Evolutionary conservation across 805 yeast genomes (phyloP), one percentile per base, ranked within the genome.

Genomic region (Candida endomychidarum): DNA sequence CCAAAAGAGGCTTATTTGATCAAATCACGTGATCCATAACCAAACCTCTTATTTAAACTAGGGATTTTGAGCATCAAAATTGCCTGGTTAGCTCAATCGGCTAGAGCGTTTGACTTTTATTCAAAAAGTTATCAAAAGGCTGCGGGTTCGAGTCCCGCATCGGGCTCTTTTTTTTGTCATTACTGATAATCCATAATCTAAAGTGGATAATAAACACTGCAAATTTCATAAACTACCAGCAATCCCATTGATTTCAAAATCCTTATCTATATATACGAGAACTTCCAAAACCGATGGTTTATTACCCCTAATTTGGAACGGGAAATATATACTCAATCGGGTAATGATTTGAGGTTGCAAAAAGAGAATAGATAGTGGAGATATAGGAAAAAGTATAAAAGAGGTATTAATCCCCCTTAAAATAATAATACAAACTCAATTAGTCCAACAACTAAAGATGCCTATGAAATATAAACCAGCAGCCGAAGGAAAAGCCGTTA

Each of bases 401-500:
- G 16, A 6, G n/a, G 30, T 8, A 10, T 7, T 4, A 34, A 34
- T 5, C 15, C 18, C 14, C 23, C 21, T 8, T 20, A 25, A 26
- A 35, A 11, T 35, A 35, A 11, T 15, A 12, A 34, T 4, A 12
- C 17, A 12, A 16, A 19, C 10, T 10, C 26, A 24, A 24, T 24
- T 24, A n/a, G 12, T 24, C 10, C 6, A 24, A 6, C 8, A 24
- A 24, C 10, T n/a, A 21, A 72, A 56, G 53, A 77, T 77, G 78
- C 80, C 83, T 55, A 68, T 80, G 72, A 54, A 54, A 58, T 72
- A 77, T 66, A 69, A 68, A 51, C 75, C 82, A 58, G 57, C 67
- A 22, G 72, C 67, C 35, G 78, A 76, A 54, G 80, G 77, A 37
- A 73, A 64, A 61, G 72, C 66, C 14, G 65, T 72, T 46, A 71